Evolutionary conservation across 2,329 filamentous ascomycete genomes (phyloP), one percentile per base, ranked within the genome.

Genomic region (Hysterium pulicare): DNA sequence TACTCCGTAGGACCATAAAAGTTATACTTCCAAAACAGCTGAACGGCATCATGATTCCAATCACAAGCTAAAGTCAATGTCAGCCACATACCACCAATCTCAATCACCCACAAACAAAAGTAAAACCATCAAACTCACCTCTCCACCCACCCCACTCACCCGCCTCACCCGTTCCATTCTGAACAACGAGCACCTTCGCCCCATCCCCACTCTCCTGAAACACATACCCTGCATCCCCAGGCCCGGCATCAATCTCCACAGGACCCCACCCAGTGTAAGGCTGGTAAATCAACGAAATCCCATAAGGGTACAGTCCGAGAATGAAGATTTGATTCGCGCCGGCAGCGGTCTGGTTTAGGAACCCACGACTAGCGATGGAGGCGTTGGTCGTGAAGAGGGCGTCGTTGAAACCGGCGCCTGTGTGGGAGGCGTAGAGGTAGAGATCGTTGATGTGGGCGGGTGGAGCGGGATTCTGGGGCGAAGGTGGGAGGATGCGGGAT

Each of bases 361-460:
- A 47, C 9, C 21, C 45, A 24, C 32, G 31, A 17, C 24, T 32
- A 17, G 33, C 37, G 22, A 6, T 16, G 9, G 15, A n/a, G 26
- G 30, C 28, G 33, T 28, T 17, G 26, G 33, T 7, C 10, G 24
- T 23, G 33, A 47, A 32, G 33, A 47, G 34, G 19, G 41, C 44
- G 38, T 44, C 41, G 41, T 44, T 44, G 33, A 36, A 32, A 34
- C 38, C 41, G 19, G 45, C 45, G 28, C 45, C 45, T 16, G 42
- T 47, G 41, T 44, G 45, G 26, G 34, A 44, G 16, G 45, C 38
- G 19, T 32, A 24, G 15, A 47, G 28, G 32, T 41, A 47, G 33
- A 47, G 41, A 33, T 31, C 24, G 41, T 41, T 35, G 42, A 34
- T 41, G 10, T 38, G 33, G 26, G 37, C 20, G 5, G 11, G 13